phyloP scores from a whole-genome alignment of 139 green algal genomes.

The Coccomyxa sp. region DNA sequence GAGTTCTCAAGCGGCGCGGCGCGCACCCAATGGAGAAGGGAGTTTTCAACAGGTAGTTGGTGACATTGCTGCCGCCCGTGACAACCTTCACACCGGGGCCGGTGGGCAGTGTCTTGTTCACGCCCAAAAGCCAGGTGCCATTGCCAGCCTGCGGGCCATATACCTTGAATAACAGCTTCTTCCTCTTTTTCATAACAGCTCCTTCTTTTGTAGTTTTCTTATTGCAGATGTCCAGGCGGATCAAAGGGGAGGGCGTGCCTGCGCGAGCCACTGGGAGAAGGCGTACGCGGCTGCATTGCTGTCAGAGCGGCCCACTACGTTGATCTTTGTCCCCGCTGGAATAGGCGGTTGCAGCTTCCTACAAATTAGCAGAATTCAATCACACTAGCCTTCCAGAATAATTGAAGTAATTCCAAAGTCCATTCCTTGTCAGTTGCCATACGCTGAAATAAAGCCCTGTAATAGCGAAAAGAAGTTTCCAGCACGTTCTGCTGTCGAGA shows the following conservation, averaged over 20 bases:
- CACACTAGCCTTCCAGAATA: not conserved
- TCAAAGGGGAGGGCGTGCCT: not conserved
- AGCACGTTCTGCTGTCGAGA: no score
- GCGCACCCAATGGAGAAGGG: conserved; percentile 4
- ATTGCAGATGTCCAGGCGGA: not conserved
- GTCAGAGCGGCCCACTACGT: not conserved
- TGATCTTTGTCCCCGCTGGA: not conserved
- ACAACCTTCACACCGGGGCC: not conserved
- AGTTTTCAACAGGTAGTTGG: not conserved
- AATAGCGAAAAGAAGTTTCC: no score
- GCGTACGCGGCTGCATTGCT: not conserved
- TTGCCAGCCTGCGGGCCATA: not conserved
- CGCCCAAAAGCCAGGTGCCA: not conserved
- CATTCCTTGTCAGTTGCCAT: no score
- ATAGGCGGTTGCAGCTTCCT: not conserved
- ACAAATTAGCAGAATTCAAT: no score
- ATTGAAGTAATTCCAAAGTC: no score
- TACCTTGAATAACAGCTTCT: not conserved
- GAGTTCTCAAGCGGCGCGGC: not conserved
- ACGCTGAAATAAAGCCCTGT: no score
- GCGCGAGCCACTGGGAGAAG: not conserved
- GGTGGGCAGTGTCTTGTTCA: conserved; percentile 6
- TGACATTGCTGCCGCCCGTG: not conserved
- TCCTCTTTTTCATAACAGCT: no score
- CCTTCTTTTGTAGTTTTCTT: no score